Conservation (phyloP, 2,329 filamentous ascomycete genomes). For the Paecilomyces sp. region DNA sequence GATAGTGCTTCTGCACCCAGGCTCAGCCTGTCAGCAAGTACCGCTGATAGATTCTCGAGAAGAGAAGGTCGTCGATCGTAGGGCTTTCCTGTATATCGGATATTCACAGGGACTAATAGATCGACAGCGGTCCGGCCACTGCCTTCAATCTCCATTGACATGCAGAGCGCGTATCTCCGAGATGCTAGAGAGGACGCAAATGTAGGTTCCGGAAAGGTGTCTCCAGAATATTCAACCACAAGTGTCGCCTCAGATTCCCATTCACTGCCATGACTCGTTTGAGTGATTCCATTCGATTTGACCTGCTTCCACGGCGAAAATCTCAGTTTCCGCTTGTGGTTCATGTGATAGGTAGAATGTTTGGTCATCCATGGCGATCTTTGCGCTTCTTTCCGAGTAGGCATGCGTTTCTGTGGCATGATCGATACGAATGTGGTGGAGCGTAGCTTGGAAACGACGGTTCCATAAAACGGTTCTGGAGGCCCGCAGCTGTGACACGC, state of each 20-base stretch:
- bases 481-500: background rate
- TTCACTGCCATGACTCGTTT: background rate
- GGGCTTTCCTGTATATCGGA: slow-evolving; percentile 1
- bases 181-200: slow-evolving; percentile 5
- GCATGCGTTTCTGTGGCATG: slow-evolving; percentile 1
- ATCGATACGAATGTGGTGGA: slow-evolving; percentile 4
- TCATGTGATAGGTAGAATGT: background rate
- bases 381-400: slow-evolving; percentile 1
- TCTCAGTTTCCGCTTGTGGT: slow-evolving; percentile 2
- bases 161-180: slow-evolving; percentile 4
- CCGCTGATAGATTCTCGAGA: background rate
- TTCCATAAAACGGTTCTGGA: background rate
- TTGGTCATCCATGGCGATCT: slow-evolving; percentile 1
- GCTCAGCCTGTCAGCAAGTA: background rate
- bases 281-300: background rate
- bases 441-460: slow-evolving; percentile 1
- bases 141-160: slow-evolving; percentile 1
- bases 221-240: background rate
- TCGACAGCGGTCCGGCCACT: background rate
- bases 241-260: slow-evolving; percentile 3
- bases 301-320: slow-evolving; percentile 2
- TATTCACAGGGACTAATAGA: slow-evolving; percentile 3
- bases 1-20: background rate
- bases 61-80: background rate
- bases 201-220: slow-evolving; percentile 1